Base-by-base conservation (phyloP, 2,329 filamentous ascomycete genomes). In the Akanthomyces uredinophilus region DNA sequence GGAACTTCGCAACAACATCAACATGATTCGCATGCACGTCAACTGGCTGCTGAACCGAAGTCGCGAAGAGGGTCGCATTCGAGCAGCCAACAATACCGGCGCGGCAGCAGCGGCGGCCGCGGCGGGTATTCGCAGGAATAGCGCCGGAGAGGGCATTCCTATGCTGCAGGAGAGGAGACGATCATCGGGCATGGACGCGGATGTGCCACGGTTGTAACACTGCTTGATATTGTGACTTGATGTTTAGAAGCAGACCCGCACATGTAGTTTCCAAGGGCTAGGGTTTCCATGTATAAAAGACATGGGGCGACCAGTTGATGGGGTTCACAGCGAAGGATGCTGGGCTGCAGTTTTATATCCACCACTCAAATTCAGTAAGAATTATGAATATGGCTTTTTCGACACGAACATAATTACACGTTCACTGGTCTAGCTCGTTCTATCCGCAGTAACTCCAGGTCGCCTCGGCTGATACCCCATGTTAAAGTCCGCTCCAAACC, bases 11-110 rank as follows among this genome's bases (percentile, higher is more conserved):
- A 84, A 81, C 72, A 84, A 80, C 65, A 75, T 84, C 64, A 83
- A 83, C 56, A 81, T 84, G 67, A 77, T 86, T 49, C 79, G 80
- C 60, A 85, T 85, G 82, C 82, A 86, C 65, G 80, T 85, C 50
- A 81, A 81, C 62, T 85, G 82, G 82, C 75, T 85, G 32, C 78
- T 85, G 70, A 83, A 82, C 64, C 76, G 79, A 64, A 79, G 79
- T 63, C 72, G 80, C 11, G 79, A 82, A 65, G 80, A 82, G 67
- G 78, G 74, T 1, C 73, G 77, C 22, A 70, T 75, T 41, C 68
- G 75, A 63, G 74, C 75, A 1, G 73, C 74, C 46, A 75, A 74
- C 57, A 75, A 65, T 32, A 70, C 74, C 4, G 74, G 69, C 3
- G 68, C 72, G 18, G 66, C 71, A 1, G 50, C 58, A 4, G 61